Evolutionary conservation across 1,284 basidiomycete species (phyloP), one percentile per base, ranked within the genome.

Genomic region (Xerocomus nothofagi): DNA sequence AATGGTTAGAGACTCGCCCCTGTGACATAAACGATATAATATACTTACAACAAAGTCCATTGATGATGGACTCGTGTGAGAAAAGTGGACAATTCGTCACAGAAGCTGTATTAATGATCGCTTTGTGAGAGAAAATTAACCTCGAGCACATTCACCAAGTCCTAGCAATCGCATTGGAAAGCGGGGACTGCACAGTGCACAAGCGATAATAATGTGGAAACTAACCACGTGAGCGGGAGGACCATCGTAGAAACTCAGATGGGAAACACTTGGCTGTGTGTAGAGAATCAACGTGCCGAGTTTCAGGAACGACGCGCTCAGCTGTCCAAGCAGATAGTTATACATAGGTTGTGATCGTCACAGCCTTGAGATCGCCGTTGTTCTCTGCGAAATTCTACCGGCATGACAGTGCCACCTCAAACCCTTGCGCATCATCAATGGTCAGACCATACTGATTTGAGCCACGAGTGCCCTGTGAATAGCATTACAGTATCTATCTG

Each of bases 331-430:
- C 10, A 75, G 15, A 47, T 68, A 75, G 54, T 76, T 77, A 51
- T 77, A 81, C 77, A 51, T 77, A 81, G 2, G 20, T 18, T 9
- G 34, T 36, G 26, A 83, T 73, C 20, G 82, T 74, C 1, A 57
- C 63, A 2, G 81, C 81, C 62, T 85, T 86, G 0, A 78, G 79
- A 54, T 84, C 82, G 7, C 1, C 18, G 23, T 34, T 0, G 63
- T 77, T 20, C 74, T 74, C n/a, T 67, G 71, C 8, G 68, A 62
- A 51, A n/a, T 58, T 38, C 38, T n/a, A n/a, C n/a, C n/a, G n/a
- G n/a, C n/a, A n/a, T n/a, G 80, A 77, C 43, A 73, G 65, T n/a
- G 79, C 78, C 6, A 82, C 61, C 47, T 80, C 76, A 53, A 63
- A 77, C 0, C 67, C 71, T 4, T 65, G 58, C 12, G 80, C 66